Evolutionary conservation across 192 early-diverging fungal species (phyloP), one percentile per base, ranked within the genome.

Genomic region (Geosiphon pyriformis): DNA sequence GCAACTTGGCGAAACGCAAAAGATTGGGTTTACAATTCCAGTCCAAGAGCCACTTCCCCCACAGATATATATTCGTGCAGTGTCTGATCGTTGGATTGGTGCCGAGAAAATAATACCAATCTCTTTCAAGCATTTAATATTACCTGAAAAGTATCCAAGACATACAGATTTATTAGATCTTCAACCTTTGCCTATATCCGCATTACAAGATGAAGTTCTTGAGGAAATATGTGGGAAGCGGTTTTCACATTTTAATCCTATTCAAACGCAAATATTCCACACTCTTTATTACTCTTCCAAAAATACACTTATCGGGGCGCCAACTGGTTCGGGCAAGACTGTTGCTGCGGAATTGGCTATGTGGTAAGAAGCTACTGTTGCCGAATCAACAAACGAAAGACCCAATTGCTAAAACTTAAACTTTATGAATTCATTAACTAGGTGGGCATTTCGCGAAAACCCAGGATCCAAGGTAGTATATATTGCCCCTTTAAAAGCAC

Each of bases 201-300:
- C 94, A 0, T 74, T 99, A 32, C 76, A 90, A 35, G 81, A 98
- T 65, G 80, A 88, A 7, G 72, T 87, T 4, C 73, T 97, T 47
- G 95, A 99, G 68, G 86, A 78, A 31, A 94, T 96, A 59, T 99
- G 93, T 64, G 51, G 74, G 26, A 69, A 82, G 68, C 80, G 94
- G 25, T 95, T 99, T 71, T 74, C 90, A n/a, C 94, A 92, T 71
- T 99, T 99, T 73, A 99, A 99, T 67, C 94, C 97, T 0, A 88
- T 99, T 30, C 97, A 99, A 76, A 97, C 97, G 2, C 97, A 99
- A 72, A 88, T 99, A 48, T 99, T 99, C 84, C 93, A 99, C 65
- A 95, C 95, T 0, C 80, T 98, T 18, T 99, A 99, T 70, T 84
- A 82, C 61, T 89, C 90, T 12, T 59, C 84, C 7, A 80, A 89